Base-by-base conservation (phyloP, 106 monocot genomes). In the Dioscorea dumetorum region DNA sequence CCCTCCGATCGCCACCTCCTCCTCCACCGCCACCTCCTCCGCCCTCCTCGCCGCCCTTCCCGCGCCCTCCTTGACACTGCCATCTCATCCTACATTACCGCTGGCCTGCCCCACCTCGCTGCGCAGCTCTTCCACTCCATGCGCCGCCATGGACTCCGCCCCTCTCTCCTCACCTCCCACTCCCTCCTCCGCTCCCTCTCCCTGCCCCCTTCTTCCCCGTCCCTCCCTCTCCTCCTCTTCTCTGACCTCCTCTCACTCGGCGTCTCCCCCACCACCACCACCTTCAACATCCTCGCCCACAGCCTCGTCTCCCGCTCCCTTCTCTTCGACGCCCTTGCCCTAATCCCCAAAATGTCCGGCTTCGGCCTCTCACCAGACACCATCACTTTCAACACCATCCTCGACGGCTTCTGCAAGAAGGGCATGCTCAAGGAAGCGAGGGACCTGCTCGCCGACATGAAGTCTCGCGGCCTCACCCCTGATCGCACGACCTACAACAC, bases 211-310 rank as follows among this genome's bases (percentile, higher is more conserved):
- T 78, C 83, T 57, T 78, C 82, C 2, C 56, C 83, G 13, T 61
- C 63, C 7, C 50, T 72, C 63, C 68, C 93, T 2, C 69, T 74
- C 3, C 34, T 66, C 31, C 32, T 78, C 18, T 93, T 81, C 75
- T 56, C 62, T 60, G 78, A 81, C 33, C 76, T 94, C 69, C n/a
- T 90, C 53, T 32, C 54, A 12, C 72, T 94, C 4, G 86, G 94
- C 17, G 71, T 94, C 28, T 0, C 49, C 34, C 97, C 97, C 4
- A 83, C 70, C 22, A 49, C 48, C 33, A 10, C 35, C 72, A 92
- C 87, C 33, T 92, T 99, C 79, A 97, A 99, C 58, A 85, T 93
- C 54, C 76, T 99, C 60, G 79, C 84, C 53, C 75, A 78, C 18
- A 71, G 73, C 13, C 58, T 82, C 35, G 82, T 80, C 74, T 78